Percentiles rank a stretch among this genome's conserved stretches.
These are phyloP conservation scores for Candida piceae DNA, from an alignment of 805 yeast species.

Conservation along the genomic window DNA sequence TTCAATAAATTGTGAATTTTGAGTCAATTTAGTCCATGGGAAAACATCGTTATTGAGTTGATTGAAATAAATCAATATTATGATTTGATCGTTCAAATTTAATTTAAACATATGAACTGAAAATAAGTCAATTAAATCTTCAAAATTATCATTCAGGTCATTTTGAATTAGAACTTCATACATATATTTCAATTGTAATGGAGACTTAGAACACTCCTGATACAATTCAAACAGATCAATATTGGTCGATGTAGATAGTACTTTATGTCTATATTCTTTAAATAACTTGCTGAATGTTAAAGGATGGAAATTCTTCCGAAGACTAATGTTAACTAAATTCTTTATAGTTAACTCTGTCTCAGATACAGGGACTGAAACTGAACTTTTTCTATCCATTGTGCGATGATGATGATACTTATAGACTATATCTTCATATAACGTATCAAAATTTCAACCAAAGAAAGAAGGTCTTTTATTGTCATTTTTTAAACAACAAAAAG, in stretches of 20 bases:
- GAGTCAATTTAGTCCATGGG: constrained; percentile 19
- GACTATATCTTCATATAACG: too few relatives aligned
- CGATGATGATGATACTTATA: too few relatives aligned
- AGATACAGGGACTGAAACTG: constrained; percentile 16
- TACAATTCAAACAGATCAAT: constrained; percentile 19
- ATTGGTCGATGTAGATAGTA: constrained; percentile 1
- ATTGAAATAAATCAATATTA: constrained; percentile 23
- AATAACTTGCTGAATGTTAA: constrained; percentile 22
- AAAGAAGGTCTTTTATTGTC: too few relatives aligned
- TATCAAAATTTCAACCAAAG: too few relatives aligned
- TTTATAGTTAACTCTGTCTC: constrained; percentile 19
- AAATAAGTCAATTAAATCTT: constrained; percentile 21
- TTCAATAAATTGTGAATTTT: constrained; percentile 11
- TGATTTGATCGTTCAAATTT: constrained; percentile 17
- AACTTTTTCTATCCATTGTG: too few relatives aligned
- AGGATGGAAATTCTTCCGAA: constrained; percentile 21
- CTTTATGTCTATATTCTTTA: constrained; percentile 23
- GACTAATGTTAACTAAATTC: constrained; percentile 18
- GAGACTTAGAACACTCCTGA: constrained; percentile 11
- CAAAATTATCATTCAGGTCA: constrained; percentile 22
- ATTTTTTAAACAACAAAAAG: too few relatives aligned
- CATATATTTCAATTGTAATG: constrained; percentile 24
- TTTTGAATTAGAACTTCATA: constrained; percentile 23
- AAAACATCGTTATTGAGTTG: constrained; percentile 17
- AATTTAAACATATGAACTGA: constrained; percentile 10